Conservation (phyloP, 148 eudicot species). For the Fagopyrum esculentum region DNA sequence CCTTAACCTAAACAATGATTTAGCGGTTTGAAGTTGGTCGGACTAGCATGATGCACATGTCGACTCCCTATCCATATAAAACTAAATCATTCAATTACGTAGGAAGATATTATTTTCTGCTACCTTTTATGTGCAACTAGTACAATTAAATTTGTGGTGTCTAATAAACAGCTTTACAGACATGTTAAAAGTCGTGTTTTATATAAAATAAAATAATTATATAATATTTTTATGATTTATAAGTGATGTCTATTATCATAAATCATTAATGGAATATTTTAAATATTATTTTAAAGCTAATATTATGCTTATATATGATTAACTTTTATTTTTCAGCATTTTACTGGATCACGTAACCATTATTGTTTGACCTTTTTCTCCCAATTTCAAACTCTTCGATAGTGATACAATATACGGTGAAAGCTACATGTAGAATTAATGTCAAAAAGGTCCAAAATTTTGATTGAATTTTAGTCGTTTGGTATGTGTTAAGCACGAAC, state of each 20-base stretch:
- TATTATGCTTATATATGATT: not conserved
- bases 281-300: too few species aligned
- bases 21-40: not conserved
- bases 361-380: not conserved
- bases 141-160: not conserved
- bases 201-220: too few species aligned
- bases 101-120: not conserved
- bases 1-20: not conserved
- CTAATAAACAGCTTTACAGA: not conserved
- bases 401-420: too few species aligned
- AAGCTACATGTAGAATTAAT: too few species aligned
- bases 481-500: too few species aligned
- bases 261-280: too few species aligned
- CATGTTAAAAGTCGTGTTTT: too few species aligned
- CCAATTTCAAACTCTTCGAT: not conserved
- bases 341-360: not conserved
- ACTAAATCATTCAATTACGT: not conserved
- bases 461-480: too few species aligned
- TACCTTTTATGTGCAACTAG: not conserved
- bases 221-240: too few species aligned
- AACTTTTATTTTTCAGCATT: not conserved
- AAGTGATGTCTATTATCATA: too few species aligned
- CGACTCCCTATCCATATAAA: not conserved
- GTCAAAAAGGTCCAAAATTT: too few species aligned
- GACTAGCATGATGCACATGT: not conserved